These are phyloP conservation scores for Cryptococcus deneoformans DNA, from an alignment of 1,284 basidiomycete genomes.

Conservation along the genomic window DNA sequence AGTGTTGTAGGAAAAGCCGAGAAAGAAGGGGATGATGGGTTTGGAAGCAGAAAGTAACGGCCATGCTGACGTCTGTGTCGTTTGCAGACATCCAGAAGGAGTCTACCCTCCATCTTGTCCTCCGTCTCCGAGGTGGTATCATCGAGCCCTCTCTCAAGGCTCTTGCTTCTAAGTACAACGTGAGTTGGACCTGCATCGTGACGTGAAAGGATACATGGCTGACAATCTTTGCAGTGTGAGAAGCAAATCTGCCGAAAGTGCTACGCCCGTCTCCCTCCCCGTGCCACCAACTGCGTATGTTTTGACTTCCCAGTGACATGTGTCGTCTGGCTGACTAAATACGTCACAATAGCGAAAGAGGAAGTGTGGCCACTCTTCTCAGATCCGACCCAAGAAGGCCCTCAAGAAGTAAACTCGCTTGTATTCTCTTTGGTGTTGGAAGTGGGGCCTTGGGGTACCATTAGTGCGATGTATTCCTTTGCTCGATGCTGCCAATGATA, in stretches of 20 bases:
- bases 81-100: slow-evolving; percentile 89
- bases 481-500: slow-evolving; percentile 1
- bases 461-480: slow-evolving; percentile 14
- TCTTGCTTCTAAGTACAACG: slow-evolving; percentile 91
- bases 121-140: slow-evolving; percentile 97
- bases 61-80: slow-evolving; percentile 6
- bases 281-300: slow-evolving; percentile 99
- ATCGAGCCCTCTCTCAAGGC: slow-evolving; percentile 99
- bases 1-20: background rate
- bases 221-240: slow-evolving; percentile 58
- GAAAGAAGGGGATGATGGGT: background rate
- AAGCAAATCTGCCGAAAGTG: slow-evolving; percentile 99
- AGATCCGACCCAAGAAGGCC: slow-evolving; percentile 88
- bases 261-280: slow-evolving; percentile 98
- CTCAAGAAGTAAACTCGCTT: slow-evolving; percentile 65
- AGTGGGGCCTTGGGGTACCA: slow-evolving; percentile 4
- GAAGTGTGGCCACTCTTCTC: slow-evolving; percentile 84
- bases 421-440: slow-evolving; percentile 1
- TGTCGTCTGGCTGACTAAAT: slow-evolving; percentile 1
- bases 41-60: background rate
- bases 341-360: slow-evolving; percentile 43
- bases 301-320: slow-evolving; percentile 32
- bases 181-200: slow-evolving; percentile 20
- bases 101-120: slow-evolving; percentile 94
- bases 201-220: background rate